Evolutionary conservation across 495 filamentous ascomycete genomes (phyloP), one percentile per base, ranked within the genome.

Genomic region (Polyplosphaeria fusca): DNA sequence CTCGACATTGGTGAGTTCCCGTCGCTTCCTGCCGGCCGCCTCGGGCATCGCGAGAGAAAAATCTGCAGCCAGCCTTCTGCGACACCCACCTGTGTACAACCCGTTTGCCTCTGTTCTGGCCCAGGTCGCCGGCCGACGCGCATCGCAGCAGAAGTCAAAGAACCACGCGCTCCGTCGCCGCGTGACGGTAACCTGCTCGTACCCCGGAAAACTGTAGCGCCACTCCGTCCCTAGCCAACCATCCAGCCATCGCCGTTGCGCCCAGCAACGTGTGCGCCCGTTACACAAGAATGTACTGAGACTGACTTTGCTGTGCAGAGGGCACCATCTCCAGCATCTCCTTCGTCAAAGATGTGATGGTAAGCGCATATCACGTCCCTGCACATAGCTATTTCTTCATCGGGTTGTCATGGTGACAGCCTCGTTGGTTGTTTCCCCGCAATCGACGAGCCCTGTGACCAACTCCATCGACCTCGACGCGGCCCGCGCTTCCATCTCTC

Each of bases 271-370:
- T 20, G 24, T 42, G 32, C 38, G 22, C 39, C 23, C 25, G 37
- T 52, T 50, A 40, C 49, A 19, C 27, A 47, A 45, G 16, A n/a
- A n/a, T n/a, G n/a, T n/a, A 43, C 20, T 46, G 7, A 35, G 12
- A 56, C 60, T 67, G 48, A 67, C 61, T 27, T 47, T 39, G 26
- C 19, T 52, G 27, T 46, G 26, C 48, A 86, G 84, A 87, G 74
- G 84, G 84, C 57, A 87, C 84, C 22, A 79, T 87, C 48, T 86
- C 82, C 64, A 81, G 81, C 64, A 86, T 87, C 62, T 82, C 80
- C 64, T 87, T 87, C 68, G 84, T 87, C 70, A 86, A 86, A 70
- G 81, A 86, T 61, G 78, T 80, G 54, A 71, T 86, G 70, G 83
- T 86, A 76, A 78, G 83, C 49, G 23, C 43, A n/a, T 22, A 35